phyloP scores from a whole-genome alignment of 2,329 filamentous ascomycete genomes.

The Cercospora brassicicola region DNA sequence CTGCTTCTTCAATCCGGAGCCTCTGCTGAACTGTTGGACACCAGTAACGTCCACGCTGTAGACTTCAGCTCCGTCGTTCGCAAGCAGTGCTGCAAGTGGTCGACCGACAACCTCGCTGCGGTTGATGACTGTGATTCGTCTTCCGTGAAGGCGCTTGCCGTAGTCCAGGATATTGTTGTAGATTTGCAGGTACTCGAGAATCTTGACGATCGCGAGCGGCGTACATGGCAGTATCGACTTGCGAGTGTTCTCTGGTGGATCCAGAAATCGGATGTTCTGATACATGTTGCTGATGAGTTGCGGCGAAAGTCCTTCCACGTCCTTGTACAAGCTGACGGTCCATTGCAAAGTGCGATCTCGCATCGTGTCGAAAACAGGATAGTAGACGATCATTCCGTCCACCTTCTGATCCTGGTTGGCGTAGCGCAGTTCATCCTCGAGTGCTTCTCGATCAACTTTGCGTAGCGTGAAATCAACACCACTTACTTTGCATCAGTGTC shows the following conservation, averaged over 20 bases:
- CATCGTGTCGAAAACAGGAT: conserved; percentile 87
- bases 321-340: conserved; percentile 84
- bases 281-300: conserved; percentile 99
- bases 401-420: conserved; percentile 77
- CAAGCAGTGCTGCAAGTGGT: conserved; percentile 85
- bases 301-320: conserved; percentile 93
- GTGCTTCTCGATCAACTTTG: conserved; percentile 77
- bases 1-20: conserved; percentile 78
- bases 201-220: conserved; percentile 93
- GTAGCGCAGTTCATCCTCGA: conserved; percentile 82
- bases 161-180: conserved; percentile 94
- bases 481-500: conserved; percentile 41
- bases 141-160: conserved; percentile 88
- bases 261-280: conserved; percentile 93
- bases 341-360: conserved; percentile 97
- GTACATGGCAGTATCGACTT: conserved; percentile 96
- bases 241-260: conserved; percentile 70
- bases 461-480: conserved; percentile 88
- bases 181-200: conserved; percentile 90
- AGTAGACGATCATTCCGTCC: conserved; percentile 95
- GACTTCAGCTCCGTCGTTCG: conserved; percentile 92
- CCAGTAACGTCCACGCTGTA: conserved; percentile 93
- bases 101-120: conserved; percentile 92
- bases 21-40: conserved; percentile 87
- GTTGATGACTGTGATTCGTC: conserved; percentile 95